These are phyloP conservation scores for Botrytis fragariae DNA, from an alignment of 2,329 filamentous ascomycete species.

Conservation along the genomic window DNA sequence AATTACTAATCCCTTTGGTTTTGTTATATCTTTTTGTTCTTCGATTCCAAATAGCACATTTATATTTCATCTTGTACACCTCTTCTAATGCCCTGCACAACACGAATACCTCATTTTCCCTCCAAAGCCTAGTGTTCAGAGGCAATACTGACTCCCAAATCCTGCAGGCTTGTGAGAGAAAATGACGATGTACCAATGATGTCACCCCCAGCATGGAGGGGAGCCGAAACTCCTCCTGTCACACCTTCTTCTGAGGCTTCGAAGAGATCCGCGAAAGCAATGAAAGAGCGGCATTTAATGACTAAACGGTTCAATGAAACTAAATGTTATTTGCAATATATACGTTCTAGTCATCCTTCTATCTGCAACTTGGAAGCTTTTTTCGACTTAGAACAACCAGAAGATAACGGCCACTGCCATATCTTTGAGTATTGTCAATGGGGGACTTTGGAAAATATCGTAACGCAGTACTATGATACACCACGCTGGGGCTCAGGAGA, in stretches of 20 bases:
- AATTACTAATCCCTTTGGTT: not conserved
- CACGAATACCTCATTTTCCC: not conserved
- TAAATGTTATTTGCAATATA: slow-evolving; percentile 9
- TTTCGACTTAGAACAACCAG: not conserved
- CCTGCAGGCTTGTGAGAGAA: not conserved
- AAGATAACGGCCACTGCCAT: not conserved
- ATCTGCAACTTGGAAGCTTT: slow-evolving; percentile 12
- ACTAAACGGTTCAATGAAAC: slow-evolving; percentile 9
- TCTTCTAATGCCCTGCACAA: not conserved
- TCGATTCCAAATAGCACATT: not conserved
- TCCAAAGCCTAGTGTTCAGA: not conserved
- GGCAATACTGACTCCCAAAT: not conserved
- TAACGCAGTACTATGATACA: not conserved
- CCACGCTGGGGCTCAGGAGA: not conserved
- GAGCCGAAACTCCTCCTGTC: not conserved
- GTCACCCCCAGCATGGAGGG: not conserved
- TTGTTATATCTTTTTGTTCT: not conserved
- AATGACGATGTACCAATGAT: not conserved
- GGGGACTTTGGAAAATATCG: not conserved
- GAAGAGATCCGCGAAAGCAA: not conserved
- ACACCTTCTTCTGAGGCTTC: not conserved
- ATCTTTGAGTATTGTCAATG: slow-evolving; percentile 10
- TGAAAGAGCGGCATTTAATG: not conserved
- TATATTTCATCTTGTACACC: not conserved
- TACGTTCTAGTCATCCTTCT: not conserved